These are phyloP conservation scores for Stereum hirsutum DNA, from an alignment of 1,284 basidiomycete species.

Conservation along the genomic window DNA sequence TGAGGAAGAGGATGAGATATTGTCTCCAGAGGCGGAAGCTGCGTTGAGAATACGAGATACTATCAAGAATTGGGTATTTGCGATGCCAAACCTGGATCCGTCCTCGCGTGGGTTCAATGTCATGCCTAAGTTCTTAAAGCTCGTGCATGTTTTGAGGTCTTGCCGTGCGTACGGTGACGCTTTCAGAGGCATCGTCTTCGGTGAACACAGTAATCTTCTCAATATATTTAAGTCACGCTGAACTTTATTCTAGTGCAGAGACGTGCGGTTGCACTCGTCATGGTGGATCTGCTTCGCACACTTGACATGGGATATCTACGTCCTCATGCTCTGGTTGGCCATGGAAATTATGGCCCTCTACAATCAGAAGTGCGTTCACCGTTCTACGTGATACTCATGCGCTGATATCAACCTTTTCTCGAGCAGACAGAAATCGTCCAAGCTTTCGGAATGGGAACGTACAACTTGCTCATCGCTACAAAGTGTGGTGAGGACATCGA, in stretches of 20 bases:
- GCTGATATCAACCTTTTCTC: slow-evolving; percentile 1
- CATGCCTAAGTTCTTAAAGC: slow-evolving; percentile 49
- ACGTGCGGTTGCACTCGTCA: slow-evolving; percentile 30
- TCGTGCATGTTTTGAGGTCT: slow-evolving; percentile 47
- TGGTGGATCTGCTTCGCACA: slow-evolving; percentile 33
- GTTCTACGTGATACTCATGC: slow-evolving; percentile 22
- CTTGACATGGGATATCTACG: slow-evolving; percentile 19
- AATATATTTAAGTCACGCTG: too few species aligned
- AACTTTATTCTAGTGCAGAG: slow-evolving; percentile 30
- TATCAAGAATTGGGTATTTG: slow-evolving; percentile 47
- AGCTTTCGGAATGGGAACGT: slow-evolving; percentile 40
- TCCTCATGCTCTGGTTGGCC: slow-evolving; percentile 16
- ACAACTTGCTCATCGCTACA: slow-evolving; percentile 54
- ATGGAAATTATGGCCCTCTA: slow-evolving; percentile 22
- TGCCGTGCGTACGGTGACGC: slow-evolving; percentile 38
- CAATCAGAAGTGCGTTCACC: slow-evolving; percentile 30
- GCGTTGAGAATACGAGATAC: slow-evolving; percentile 24
- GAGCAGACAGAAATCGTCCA: slow-evolving; percentile 31
- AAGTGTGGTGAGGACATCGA: slow-evolving; percentile 50
- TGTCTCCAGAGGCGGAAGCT: slow-evolving; percentile 5
- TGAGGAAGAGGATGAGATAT: slow-evolving; percentile 20
- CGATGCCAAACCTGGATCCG: slow-evolving; percentile 47
- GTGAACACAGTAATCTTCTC: too few species aligned
- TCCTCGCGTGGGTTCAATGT: slow-evolving; percentile 51
- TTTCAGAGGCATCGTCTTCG: slow-evolving; percentile 60